Conservation (phyloP, 805 yeast genomes). For the Starmera caribaea region DNA sequence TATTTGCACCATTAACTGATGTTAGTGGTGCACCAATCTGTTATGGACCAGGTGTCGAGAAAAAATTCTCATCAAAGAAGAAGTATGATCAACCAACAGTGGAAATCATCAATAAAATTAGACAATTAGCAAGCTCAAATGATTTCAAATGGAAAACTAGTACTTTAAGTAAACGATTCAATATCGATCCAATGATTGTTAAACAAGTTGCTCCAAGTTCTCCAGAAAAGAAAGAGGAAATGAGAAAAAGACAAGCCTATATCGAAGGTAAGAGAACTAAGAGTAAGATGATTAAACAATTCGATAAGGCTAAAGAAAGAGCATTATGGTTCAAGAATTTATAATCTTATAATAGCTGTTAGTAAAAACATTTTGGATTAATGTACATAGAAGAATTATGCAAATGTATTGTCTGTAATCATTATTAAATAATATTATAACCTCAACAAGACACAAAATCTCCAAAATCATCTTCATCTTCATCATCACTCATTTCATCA, state of each 20-base stretch:
- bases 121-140: conserved; percentile 40
- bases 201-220: conserved; percentile 42
- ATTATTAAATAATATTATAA: no score
- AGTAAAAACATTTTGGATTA: no score
- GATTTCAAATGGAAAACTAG: conserved; percentile 58
- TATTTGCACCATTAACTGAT: conserved; percentile 19
- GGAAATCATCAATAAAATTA: conserved; percentile 48
- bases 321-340: no score
- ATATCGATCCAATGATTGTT: conserved; percentile 41
- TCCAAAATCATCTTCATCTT: conserved; percentile 17
- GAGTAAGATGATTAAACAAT: background rate
- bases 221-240: conserved; percentile 29
- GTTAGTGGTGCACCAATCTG: conserved; percentile 22
- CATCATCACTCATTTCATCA: background rate
- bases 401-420: no score
- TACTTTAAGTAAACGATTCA: conserved; percentile 49
- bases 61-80: conserved; percentile 23
- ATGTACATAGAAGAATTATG: no score
- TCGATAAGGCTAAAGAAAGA: background rate
- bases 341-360: no score
- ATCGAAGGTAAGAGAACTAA: conserved; percentile 24
- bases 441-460: conserved; percentile 15
- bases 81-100: conserved; percentile 48
- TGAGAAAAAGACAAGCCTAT: conserved; percentile 34
- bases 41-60: no score